Conservation (phyloP, 257 asterid genomes). For the Gentiana straminea region DNA sequence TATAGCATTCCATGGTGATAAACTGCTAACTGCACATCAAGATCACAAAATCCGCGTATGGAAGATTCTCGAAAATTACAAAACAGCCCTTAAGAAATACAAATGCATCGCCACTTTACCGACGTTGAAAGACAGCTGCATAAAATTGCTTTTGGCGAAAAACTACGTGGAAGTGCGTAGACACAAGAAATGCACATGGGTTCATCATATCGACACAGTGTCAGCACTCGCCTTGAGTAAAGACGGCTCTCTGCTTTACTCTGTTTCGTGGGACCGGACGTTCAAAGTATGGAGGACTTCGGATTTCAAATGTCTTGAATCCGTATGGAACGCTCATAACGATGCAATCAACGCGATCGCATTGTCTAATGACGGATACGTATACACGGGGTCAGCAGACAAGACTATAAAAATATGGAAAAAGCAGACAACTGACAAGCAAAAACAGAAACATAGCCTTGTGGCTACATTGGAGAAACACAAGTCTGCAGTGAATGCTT, state of each 20-base stretch:
- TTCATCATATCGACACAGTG: conserved; percentile 69
- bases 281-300: conserved; percentile 68
- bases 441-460: conserved; percentile 13
- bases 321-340: conserved; percentile 57
- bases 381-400: conserved; percentile 77
- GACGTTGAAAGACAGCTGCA: conserved; percentile 40
- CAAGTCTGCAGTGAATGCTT: conserved; percentile 65
- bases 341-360: conserved; percentile 63
- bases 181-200: conserved; percentile 63
- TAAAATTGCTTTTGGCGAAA: conserved; percentile 29
- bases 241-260: conserved; percentile 43
- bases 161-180: conserved; percentile 56
- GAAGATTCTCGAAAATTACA: conserved; percentile 29
- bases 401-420: conserved; percentile 53
- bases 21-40: conserved; percentile 56
- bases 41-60: conserved; percentile 67
- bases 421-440: conserved; percentile 18
- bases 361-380: conserved; percentile 28
- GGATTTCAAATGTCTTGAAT: conserved; percentile 58
- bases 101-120: conserved; percentile 45
- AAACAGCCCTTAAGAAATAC: conserved; percentile 4
- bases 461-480: conserved; percentile 50
- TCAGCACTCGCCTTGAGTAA: conserved; percentile 42
- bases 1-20: conserved; percentile 27
- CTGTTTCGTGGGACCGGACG: conserved; percentile 78